Base-by-base conservation (phyloP, 805 yeast genomes). In the Starmerella tilneyi region DNA sequence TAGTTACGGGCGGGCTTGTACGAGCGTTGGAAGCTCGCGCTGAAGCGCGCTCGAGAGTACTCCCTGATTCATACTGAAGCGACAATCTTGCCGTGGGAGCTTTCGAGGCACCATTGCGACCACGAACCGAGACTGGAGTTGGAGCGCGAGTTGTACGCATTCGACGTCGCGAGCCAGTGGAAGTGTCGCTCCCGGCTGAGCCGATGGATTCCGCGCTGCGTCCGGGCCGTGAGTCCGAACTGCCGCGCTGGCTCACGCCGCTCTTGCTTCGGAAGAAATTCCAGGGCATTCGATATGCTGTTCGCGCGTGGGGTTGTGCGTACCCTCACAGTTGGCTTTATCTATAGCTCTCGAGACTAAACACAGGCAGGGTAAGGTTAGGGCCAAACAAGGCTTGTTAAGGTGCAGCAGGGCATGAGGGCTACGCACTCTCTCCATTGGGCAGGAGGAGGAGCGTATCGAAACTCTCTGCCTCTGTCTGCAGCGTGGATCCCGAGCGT, bases 351-450 rank as follows among this genome's bases (percentile, higher is more conserved):
- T 13, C 16, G 31, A 16, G n/a, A 9, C 9, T 28, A 8, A 12
- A 28, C 8, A 7, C 31, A 11, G 27, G 11, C 11, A 22, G 38
- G 27, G 20, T 34, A 15, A 9, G 40, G 40, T 9, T 36, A 24
- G 30, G 40, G 20, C n/a, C 23, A n/a, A 24, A 24, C 30, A 23
- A 24, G 40, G 40, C 40, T 23, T 36, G 30, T 36, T 23, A n/a
- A 16, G 31, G n/a, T 28, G 31, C 31, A 28, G n/a, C 6, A 8
- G 31, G n/a, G 11, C 8, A 24, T 8, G 11, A 24, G 27, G 27
- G 27, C 22, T 5, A 12, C 26, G n/a, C 13, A 17, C 17, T 29
- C 8, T 20, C n/a, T 21, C 38, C 38, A 34, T 22, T 21, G 28
- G 38, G 22, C 38, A 22, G 15, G 8, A 11, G 27, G n/a, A n/a